phyloP scores from a whole-genome alignment of 345 rosid species.

The Melaleuca alternifolia region DNA sequence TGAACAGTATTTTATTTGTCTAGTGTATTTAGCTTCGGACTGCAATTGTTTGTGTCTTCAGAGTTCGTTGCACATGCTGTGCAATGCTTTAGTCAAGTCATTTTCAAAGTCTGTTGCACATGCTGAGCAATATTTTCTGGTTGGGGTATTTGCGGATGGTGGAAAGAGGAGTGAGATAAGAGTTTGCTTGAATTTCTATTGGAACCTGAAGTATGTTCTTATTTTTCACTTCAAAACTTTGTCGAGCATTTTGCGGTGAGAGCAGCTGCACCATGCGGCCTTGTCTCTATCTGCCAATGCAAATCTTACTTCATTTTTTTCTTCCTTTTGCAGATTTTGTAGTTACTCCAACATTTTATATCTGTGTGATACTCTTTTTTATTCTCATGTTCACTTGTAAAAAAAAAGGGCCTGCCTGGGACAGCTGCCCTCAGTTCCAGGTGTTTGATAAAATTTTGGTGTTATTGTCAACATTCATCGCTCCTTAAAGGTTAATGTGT shows the following conservation, averaged over 20 bases:
- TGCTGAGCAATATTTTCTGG: background rate
- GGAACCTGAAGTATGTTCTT: background rate
- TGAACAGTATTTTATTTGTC: no score
- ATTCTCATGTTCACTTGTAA: background rate
- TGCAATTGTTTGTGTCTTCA: background rate
- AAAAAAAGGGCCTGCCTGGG: background rate
- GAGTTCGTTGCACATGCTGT: background rate
- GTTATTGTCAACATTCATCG: background rate
- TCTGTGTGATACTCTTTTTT: background rate
- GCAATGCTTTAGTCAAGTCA: background rate
- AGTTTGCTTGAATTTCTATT: background rate
- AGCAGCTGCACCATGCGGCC: background rate
- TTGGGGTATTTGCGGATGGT: background rate
- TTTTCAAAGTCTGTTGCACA: background rate
- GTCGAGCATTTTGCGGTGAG: background rate
- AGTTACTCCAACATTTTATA: background rate
- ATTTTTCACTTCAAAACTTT: background rate
- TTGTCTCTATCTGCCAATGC: background rate
- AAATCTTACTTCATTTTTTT: background rate
- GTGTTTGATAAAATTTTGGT: background rate
- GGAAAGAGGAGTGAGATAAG: background rate
- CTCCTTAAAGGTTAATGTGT: background rate
- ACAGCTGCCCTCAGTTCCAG: background rate
- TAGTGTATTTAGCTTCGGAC: background rate
- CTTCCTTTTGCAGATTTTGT: background rate